Base-by-base conservation (phyloP, 495 filamentous ascomycete genomes). In the Xylaria curta region DNA sequence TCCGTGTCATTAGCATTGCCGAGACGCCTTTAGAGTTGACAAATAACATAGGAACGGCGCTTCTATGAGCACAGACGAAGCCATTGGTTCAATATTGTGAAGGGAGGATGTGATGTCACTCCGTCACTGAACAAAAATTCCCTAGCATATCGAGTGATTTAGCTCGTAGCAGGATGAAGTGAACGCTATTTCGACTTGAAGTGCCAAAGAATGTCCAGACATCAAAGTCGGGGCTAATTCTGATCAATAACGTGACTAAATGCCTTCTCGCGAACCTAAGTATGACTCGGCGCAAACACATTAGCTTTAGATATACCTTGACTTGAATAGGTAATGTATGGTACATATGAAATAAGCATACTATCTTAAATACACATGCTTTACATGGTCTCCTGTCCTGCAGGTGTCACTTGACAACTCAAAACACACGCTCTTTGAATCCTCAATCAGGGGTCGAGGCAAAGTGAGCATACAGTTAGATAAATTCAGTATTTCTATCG, bases 101-200 rank as follows among this genome's bases (percentile, higher is more conserved):
- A 36, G 19, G 28, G 54, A n/a, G 28, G 54, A 7, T 36, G 17
- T 7, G 36, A 59, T n/a, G 93, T 24, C 13, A 9, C 28, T 31
- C 28, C 3, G 12, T 54, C 10, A 24, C 12, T 4, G 17, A 15
- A 54, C 1, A 9, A 7, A 54, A 3, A 1, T 54, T 21, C 51
- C 10, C 24, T 28, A 4, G 9, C 2, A 24, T 24, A 12, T 1
- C n/a, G 7, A 19, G 4, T 49, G 0, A 49, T 0, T 15, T 15
- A 9, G 15, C 24, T 54, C 9, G 0, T 1, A 10, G 24, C 4
- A 28, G 24, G 51, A 54, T 15, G 12, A 54, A 26, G 4, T 28
- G 5, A 9, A 28, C 3, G 0, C 12, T 8, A 6, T 54, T 54
- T 28, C 24, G 3, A 19, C 9, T 26, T 10, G 51, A 54, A 54